phyloP scores from a whole-genome alignment of 768 basidiomycete genomes.

The Paxillus ammoniavirescens region DNA sequence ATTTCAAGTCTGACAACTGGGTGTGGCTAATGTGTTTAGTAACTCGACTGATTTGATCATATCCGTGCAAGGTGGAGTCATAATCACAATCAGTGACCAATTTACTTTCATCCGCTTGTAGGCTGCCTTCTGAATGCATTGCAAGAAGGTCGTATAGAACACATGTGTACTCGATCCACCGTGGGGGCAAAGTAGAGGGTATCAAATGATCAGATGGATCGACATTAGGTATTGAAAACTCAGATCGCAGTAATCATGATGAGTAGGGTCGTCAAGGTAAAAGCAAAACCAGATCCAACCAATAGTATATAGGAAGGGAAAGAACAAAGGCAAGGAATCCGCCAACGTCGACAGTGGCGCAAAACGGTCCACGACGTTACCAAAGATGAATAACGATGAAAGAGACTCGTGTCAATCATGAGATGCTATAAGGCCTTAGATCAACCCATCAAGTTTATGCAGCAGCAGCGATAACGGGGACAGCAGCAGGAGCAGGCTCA shows the following conservation, averaged over 20 bases:
- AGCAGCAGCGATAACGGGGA: constrained; percentile 74
- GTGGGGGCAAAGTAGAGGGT: constrained; percentile 38
- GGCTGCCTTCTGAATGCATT: constrained; percentile 19
- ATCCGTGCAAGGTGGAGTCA: constrained; percentile 24
- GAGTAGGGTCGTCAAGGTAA: constrained; percentile 54
- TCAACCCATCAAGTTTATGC: constrained; percentile 50
- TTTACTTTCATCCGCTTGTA: not conserved
- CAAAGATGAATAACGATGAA: constrained; percentile 29
- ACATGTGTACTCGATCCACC: constrained; percentile 34
- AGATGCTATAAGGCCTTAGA: constrained; percentile 23
- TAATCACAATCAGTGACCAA: not conserved
- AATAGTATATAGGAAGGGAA: constrained; percentile 40
- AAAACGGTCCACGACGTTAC: constrained; percentile 37
- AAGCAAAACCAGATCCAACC: constrained; percentile 60
- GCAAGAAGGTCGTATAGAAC: constrained; percentile 30
- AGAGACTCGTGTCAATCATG: constrained; percentile 48
- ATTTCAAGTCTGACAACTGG: constrained; percentile 35
- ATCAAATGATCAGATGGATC: constrained; percentile 57
- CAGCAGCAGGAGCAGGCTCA: constrained; percentile 45
- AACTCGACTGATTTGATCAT: not conserved
- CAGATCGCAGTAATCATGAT: constrained; percentile 64
- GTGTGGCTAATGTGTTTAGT: too few relatives aligned
- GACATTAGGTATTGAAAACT: constrained; percentile 64
- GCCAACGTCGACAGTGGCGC: constrained; percentile 38
- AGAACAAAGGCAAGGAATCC: constrained; percentile 35